These are phyloP conservation scores for Alternaria conjuncta DNA, from an alignment of 2,329 filamentous ascomycete species.

Conservation along the genomic window DNA sequence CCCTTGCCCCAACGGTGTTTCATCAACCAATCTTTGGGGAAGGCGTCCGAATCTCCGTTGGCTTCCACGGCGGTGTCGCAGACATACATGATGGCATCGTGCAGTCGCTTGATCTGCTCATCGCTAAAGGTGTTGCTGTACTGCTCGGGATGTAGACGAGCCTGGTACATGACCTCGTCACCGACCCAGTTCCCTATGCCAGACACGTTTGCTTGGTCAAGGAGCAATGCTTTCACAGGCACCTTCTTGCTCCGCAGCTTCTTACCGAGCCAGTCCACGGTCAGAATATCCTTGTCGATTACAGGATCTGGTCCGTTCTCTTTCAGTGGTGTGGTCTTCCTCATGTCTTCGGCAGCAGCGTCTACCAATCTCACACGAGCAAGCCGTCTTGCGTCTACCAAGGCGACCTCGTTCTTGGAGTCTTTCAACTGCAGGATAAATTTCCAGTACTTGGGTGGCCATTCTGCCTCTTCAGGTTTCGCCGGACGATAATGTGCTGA, in stretches of 20 bases:
- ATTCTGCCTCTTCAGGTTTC: conserved; percentile 65
- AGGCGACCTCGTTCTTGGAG: conserved; percentile 72
- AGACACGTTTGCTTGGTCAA: conserved; percentile 79
- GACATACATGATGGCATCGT: conserved; percentile 76
- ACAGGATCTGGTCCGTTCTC: conserved; percentile 96
- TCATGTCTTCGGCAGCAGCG: conserved; percentile 76
- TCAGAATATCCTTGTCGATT: conserved; percentile 77
- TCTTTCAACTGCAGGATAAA: conserved; percentile 74
- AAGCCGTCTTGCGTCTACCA: conserved; percentile 82
- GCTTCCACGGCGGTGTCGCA: conserved; percentile 79
- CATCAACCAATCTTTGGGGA: conserved; percentile 86
- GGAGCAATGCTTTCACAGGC: conserved; percentile 84
- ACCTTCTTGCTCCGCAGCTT: conserved; percentile 79
- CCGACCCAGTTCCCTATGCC: conserved; percentile 98
- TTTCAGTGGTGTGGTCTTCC: conserved; percentile 77
- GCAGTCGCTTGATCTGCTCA: conserved; percentile 72
- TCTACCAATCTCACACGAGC: conserved; percentile 82
- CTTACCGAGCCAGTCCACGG: conserved; percentile 73
- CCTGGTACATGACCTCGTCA: conserved; percentile 91
- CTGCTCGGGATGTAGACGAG: conserved; percentile 88
- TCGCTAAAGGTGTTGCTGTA: conserved; percentile 83
- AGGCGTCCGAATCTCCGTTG: conserved; percentile 81
- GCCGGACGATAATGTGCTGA: conserved; percentile 79
- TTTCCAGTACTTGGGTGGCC: conserved; percentile 92
- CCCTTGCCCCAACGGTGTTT: conserved; percentile 89